Evolutionary conservation across 2,329 filamentous ascomycete species (phyloP).

Genomic region (Fusarium mundagurra): DNA sequence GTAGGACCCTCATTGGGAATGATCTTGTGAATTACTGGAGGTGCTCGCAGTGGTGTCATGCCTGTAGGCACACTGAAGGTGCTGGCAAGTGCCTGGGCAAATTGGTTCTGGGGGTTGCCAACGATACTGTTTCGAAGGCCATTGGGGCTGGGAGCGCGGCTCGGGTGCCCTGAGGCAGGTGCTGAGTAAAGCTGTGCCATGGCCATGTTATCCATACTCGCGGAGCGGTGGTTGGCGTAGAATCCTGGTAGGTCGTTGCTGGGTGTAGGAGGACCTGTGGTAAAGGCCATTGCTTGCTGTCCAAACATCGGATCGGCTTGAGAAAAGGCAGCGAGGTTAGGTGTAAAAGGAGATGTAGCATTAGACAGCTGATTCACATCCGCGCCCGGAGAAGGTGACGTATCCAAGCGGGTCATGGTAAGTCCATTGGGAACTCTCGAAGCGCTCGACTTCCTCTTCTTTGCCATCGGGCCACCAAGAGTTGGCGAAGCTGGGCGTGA

Average conservation of each 20-base stretch:
- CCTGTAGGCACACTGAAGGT: constrained; percentile 59
- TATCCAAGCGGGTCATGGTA: constrained; percentile 85
- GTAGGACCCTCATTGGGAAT: constrained; percentile 85
- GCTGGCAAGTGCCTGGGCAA: constrained; percentile 58
- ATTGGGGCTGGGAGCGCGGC: constrained; percentile 80
- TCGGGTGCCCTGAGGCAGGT: constrained; percentile 76
- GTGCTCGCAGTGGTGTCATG: constrained; percentile 57
- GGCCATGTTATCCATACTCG: constrained; percentile 72
- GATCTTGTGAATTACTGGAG: constrained; percentile 79
- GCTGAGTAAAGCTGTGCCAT: constrained; percentile 76
- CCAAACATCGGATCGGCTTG: constrained; percentile 58
- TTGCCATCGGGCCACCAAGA: constrained; percentile 72
- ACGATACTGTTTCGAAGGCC: constrained; percentile 58
- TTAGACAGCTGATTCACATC: constrained; percentile 53
- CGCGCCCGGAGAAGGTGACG: constrained; percentile 54
- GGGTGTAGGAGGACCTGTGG: constrained; percentile 72
- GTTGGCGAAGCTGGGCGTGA: constrained; percentile 81
- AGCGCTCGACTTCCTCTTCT: constrained; percentile 84
- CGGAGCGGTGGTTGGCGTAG: constrained; percentile 65
- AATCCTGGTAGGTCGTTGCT: constrained; percentile 70
- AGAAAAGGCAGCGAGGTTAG: constrained; percentile 57
- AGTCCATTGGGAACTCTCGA: constrained; percentile 78
- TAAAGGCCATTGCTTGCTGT: constrained; percentile 55
- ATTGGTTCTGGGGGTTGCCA: constrained; percentile 54
- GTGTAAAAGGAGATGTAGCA: constrained; percentile 64